phyloP scores from a whole-genome alignment of 2,329 filamentous ascomycete species.

The Colletotrichum incanum region DNA sequence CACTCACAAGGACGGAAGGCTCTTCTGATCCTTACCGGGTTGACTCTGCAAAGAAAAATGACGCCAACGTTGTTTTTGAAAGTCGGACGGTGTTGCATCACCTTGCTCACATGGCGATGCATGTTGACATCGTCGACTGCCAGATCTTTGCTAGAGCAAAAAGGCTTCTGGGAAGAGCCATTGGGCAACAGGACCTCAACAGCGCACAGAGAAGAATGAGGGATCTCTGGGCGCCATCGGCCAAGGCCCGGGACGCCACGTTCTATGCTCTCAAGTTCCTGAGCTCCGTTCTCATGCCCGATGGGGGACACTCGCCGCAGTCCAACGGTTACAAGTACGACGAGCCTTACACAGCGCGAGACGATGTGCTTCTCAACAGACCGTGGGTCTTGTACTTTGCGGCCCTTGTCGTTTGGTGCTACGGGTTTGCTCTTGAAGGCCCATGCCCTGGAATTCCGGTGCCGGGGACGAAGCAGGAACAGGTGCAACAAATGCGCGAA shows the following conservation, averaged over 20 bases:
- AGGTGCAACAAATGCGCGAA: slow-evolving; percentile 82
- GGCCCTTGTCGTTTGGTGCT: slow-evolving; percentile 93
- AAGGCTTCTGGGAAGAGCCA: slow-evolving; percentile 86
- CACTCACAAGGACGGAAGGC: slow-evolving; percentile 73
- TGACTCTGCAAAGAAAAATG: slow-evolving; percentile 73
- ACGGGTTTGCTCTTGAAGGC: slow-evolving; percentile 92
- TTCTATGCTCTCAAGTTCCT: slow-evolving; percentile 95
- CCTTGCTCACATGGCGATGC: slow-evolving; percentile 97
- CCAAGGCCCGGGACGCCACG: slow-evolving; percentile 89
- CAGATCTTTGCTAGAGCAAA: slow-evolving; percentile 95
- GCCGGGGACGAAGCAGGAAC: slow-evolving; percentile 74
- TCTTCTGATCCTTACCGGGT: slow-evolving; percentile 69
- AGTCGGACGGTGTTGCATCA: slow-evolving; percentile 92
- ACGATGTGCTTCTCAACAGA: slow-evolving; percentile 91
- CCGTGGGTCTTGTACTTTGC: slow-evolving; percentile 98
- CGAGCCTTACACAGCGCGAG: slow-evolving; percentile 81
- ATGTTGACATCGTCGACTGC: slow-evolving; percentile 97
- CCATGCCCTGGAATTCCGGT: slow-evolving; percentile 70
- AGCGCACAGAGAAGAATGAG: slow-evolving; percentile 88
- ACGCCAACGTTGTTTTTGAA: slow-evolving; percentile 80
- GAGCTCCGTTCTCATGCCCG: slow-evolving; percentile 83
- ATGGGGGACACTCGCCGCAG: slow-evolving; percentile 51
- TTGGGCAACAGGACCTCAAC: slow-evolving; percentile 85
- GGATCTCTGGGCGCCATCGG: slow-evolving; percentile 89
- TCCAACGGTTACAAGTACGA: slow-evolving; percentile 59